phyloP scores from a whole-genome alignment of 805 yeast genomes.

The Scheffersomyces ergatensis region DNA sequence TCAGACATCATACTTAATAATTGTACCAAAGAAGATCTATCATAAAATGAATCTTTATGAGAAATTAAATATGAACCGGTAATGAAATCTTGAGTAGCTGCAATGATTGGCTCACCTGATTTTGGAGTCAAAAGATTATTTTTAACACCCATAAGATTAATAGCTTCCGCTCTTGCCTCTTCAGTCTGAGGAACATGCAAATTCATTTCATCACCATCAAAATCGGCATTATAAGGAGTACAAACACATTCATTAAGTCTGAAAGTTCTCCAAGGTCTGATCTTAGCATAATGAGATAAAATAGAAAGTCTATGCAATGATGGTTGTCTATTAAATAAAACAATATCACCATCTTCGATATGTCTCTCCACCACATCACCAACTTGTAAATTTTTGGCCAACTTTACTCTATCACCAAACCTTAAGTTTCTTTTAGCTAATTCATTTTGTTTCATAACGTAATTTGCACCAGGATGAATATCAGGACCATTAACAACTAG shows the following conservation, averaged over 20 bases:
- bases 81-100: constrained; percentile 99
- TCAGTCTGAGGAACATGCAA: constrained; percentile 98
- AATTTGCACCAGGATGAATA: constrained; percentile 95
- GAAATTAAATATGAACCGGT: constrained; percentile 93
- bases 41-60: constrained; percentile 89
- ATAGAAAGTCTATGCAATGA: constrained; percentile 93
- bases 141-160: constrained; percentile 96
- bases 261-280: constrained; percentile 97
- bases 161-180: constrained; percentile 99
- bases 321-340: constrained; percentile 95
- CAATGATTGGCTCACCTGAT: constrained; percentile 98
- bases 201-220: constrained; percentile 99
- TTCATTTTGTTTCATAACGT: constrained; percentile 78
- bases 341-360: constrained; percentile 95
- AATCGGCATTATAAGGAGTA: constrained; percentile 98
- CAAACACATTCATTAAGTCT: constrained; percentile 98
- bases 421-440: constrained; percentile 82
- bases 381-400: constrained; percentile 71
- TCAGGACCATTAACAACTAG: constrained; percentile 83
- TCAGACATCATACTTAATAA: constrained; percentile 94
- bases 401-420: constrained; percentile 77
- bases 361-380: constrained; percentile 98
- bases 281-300: constrained; percentile 91
- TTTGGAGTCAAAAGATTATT: constrained; percentile 92
- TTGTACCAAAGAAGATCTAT: constrained; percentile 80